Evolutionary conservation across 768 basidiomycete species (phyloP).

Genomic region (Termitomyces sp.): DNA sequence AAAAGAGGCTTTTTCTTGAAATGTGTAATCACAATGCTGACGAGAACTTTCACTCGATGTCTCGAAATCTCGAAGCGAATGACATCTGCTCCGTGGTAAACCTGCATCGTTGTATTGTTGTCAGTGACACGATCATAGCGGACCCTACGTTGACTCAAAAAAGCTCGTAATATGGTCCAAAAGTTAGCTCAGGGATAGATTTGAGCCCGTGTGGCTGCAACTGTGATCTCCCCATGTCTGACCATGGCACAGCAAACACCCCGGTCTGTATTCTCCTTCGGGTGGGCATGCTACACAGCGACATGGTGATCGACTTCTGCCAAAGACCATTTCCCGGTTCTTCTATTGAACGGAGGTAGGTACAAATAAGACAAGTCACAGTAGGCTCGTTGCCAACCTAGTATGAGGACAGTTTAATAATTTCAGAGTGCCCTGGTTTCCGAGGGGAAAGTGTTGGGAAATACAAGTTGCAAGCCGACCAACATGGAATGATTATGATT

Average conservation of each 20-base stretch:
- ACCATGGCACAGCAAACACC: no score
- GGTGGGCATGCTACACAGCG: not conserved
- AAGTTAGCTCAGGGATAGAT: not conserved
- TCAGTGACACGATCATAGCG: not conserved
- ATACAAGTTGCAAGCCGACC: not conserved
- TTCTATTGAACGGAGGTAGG: no score
- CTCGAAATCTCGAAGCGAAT: not conserved
- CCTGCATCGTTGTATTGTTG: not conserved
- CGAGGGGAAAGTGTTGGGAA: not conserved
- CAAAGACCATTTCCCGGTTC: not conserved
- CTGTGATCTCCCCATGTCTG: not conserved
- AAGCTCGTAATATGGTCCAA: not conserved
- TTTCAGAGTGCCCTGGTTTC: no score
- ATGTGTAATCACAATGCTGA: no score
- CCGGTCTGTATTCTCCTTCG: constrained; percentile 2
- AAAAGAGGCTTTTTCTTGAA: no score
- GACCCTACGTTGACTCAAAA: not conserved
- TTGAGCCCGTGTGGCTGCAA: not conserved
- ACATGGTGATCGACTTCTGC: not conserved
- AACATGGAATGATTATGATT: constrained; percentile 9
- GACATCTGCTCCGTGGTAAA: not conserved
- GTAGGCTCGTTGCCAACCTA: no score
- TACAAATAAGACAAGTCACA: not conserved
- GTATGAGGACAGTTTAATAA: no score
- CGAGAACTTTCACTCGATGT: not conserved